Percentiles rank a stretch among this genome's conserved stretches.
These are phyloP conservation scores for Theobroma cacao DNA, from an alignment of 345 rosid species.

Conservation along the genomic window DNA sequence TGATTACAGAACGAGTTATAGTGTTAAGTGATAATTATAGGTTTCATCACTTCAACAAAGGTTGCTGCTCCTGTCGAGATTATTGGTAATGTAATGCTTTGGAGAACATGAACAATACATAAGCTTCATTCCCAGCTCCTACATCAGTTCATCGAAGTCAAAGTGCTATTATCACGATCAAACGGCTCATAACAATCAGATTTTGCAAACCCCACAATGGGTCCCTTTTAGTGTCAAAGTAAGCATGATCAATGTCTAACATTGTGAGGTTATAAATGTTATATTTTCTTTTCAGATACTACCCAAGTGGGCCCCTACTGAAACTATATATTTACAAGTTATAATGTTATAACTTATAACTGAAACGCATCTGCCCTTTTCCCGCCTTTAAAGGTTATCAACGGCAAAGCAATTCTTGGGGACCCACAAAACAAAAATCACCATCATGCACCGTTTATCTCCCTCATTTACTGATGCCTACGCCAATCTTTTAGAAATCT, in stretches of 20 bases:
- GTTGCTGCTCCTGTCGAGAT: slow-evolving; percentile 26
- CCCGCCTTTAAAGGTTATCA: background rate
- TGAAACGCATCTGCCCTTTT: background rate
- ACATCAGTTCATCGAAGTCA: slow-evolving; percentile 4
- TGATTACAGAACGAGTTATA: slow-evolving; percentile 9
- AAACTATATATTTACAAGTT: too few species aligned
- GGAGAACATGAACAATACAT: background rate
- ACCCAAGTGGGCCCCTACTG: too few species aligned
- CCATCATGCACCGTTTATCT: slow-evolving; percentile 29
- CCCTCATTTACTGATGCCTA: slow-evolving; percentile 34
- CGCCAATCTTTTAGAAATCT: slow-evolving; percentile 33
- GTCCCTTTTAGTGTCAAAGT: background rate
- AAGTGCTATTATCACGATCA: background rate
- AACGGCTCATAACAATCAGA: background rate
- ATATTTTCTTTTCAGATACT: background rate
- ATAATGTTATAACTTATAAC: too few species aligned
- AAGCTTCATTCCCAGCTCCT: background rate
- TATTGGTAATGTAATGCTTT: slow-evolving; percentile 19
- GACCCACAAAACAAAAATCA: slow-evolving; percentile 7
- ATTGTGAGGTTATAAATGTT: background rate
- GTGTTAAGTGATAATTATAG: slow-evolving; percentile 26
- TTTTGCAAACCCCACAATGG: background rate
- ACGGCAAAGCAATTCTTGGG: background rate
- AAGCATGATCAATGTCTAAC: background rate
- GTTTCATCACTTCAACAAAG: slow-evolving; percentile 28